Base-by-base conservation (phyloP, 371 early-diverging fungal genomes). In the Apophysomyces ossiformis region DNA sequence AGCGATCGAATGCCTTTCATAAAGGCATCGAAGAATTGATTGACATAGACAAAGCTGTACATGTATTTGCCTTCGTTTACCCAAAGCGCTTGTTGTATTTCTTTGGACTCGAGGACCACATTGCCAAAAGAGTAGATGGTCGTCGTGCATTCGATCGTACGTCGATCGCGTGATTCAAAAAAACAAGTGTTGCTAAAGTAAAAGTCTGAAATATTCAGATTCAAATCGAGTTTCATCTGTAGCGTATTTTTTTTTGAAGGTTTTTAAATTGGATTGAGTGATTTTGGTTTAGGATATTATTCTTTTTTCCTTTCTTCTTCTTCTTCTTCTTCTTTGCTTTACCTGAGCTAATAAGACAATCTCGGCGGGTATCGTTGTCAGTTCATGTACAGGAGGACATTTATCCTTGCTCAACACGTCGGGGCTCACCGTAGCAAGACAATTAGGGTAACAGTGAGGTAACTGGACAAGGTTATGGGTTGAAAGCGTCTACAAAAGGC, bases 121-220 rank as follows among this genome's bases (percentile, higher is more conserved):
- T 80, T 75, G 7, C 88, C 89, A 71, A 87, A 90, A 0, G 89
- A 89, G 46, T 88, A 88, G 46, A 87, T 86, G 21, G 82, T 73
- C 0, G 88, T 90, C 3, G 83, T 85, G 70, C 89, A 87, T 68
- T 86, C 79, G 32, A 90, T 74, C 5, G 83, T 72, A 7, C 79
- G 75, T 1, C 79, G 79, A 32, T 83, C 81, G 21, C 64, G 67
- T 8, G 87, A 78, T 43, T 86, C 86, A 60, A 84, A 87, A 47
- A 87, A 77, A 39, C 76, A 81, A 7, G 75, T 77, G 63, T 78
- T 83, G 63, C 74, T 64, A 69, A 83, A 83, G 9, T 70, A 63
- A 64, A 81, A 81, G 12, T 79, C 79, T 5, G 76, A 64, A 15
- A 79, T 77, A 41, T 71, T 74, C 15, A 83, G 69, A 32, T 76